These are phyloP conservation scores for Coniella vitis DNA, from an alignment of 2,329 filamentous ascomycete species.

Conservation along the genomic window DNA sequence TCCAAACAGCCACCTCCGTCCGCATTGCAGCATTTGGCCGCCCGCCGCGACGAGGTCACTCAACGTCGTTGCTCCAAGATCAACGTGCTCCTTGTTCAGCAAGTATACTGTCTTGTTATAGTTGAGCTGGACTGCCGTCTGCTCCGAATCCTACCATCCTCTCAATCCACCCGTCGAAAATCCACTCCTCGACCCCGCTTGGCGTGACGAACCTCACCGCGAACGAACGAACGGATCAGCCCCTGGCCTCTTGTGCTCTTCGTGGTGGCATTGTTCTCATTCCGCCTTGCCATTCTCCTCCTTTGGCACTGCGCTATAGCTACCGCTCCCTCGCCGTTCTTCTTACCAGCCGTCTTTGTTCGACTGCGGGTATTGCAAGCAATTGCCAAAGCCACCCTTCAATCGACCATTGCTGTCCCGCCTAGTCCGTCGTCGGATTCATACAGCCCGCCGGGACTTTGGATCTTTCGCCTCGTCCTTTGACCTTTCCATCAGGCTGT, in stretches of 20 bases:
- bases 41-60: conserved; percentile 5
- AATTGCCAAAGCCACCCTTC: conserved; percentile 1
- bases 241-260: conserved; percentile 2
- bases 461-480: conserved; percentile 10
- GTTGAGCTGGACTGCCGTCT: conserved; percentile 1
- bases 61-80: conserved; percentile 14
- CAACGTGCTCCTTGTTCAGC: conserved; percentile 16
- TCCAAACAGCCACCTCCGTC: too few relatives aligned
- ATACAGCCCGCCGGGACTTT: conserved; percentile 12
- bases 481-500: conserved; percentile 6
- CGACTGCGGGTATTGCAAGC: conserved; percentile 7
- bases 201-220: conserved; percentile 4
- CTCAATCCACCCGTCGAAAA: background rate
- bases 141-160: conserved; percentile 1
- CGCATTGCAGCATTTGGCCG: conserved; percentile 8
- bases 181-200: background rate
- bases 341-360: conserved; percentile 15
- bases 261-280: conserved; percentile 10
- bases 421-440: conserved; percentile 2
- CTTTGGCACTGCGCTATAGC: conserved; percentile 5
- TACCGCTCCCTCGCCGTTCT: conserved; percentile 7
- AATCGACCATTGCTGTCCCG: conserved; percentile 1
- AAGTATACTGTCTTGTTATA: conserved; percentile 9
- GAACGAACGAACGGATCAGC: conserved; percentile 4
- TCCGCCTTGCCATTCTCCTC: conserved; percentile 6